Evolutionary conservation across 139 green algal species (phyloP), one percentile per base, ranked within the genome.

Genomic region (Asterochloris sp.): DNA sequence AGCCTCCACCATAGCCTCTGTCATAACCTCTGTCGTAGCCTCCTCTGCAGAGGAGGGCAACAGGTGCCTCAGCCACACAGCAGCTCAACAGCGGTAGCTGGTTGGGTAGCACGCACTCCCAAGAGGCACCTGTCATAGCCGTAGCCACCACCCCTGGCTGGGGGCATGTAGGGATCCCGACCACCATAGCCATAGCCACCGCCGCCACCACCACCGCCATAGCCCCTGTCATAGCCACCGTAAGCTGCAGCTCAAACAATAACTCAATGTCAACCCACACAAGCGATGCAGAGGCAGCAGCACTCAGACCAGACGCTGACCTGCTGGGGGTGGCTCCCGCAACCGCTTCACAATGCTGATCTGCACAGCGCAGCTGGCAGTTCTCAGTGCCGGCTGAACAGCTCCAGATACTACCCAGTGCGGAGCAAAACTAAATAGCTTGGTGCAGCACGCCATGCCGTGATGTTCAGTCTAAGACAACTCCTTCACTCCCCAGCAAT

Each of bases 291-390:
- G 14, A 54, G 67, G 14, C 26, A n/a, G 21, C 64, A 69, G 28
- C 24, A 27, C n/a, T 73, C 76, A 13, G 77, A 26, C 24, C 77
- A 19, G 62, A 68, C 77, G 2, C 74, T 47, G 28, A 24, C 38
- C 38, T 54, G 77, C 61, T 74, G 77, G 62, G 63, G 69, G 67
- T 88, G 84, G 69, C 85, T 79, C 74, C 85, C 62, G 61, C 21
- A 92, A 73, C 62, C 89, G 87, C 71, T 92, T 92, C 78, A 92
- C 87, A 83, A 92, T 92, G 77, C 89, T 87, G 81, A 90, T 90
- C 87, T 90, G 83, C 69, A 62, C 0, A 21, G 27, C 14, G 16
- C 21, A 60, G 19, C 24, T 62, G 15, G 2, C 68, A 71, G 17
- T 13, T 67, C 16, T 27, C 13, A 29, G 13, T 2, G 54, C 79